phyloP scores from a whole-genome alignment of 139 green algal genomes.

The Chlorella sp. region DNA sequence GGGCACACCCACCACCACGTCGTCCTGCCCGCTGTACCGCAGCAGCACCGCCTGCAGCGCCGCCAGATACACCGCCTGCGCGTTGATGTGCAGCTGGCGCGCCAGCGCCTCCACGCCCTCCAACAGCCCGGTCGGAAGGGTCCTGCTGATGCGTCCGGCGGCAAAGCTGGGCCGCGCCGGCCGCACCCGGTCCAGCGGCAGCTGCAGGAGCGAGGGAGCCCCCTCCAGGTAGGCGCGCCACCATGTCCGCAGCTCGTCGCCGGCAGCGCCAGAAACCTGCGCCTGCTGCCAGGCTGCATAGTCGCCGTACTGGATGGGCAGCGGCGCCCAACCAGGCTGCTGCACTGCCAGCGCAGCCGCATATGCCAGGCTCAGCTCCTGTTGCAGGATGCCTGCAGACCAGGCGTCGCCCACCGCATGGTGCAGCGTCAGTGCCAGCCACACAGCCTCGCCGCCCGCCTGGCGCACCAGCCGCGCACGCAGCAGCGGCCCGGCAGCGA shows the following conservation, averaged over 20 bases:
- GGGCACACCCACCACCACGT: constrained; percentile 5
- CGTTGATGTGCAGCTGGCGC: neutral
- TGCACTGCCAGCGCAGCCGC: neutral
- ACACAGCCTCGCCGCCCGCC: no score
- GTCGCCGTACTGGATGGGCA: constrained; percentile 15
- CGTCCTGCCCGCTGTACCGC: constrained; percentile 7
- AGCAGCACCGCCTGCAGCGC: neutral
- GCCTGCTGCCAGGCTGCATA: constrained; percentile 20
- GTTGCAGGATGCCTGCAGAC: neutral
- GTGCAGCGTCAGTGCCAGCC: constrained; percentile 1
- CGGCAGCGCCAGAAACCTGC: neutral
- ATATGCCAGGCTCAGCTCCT: neutral
- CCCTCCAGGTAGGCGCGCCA: constrained; percentile 8
- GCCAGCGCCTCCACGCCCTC: neutral
- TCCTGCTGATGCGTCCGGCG: neutral
- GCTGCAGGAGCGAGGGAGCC: neutral
- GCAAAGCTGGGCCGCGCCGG: neutral
- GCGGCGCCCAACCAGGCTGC: neutral
- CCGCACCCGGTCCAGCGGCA: constrained; percentile 15
- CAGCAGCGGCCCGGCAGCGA: neutral
- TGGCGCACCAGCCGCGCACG: neutral
- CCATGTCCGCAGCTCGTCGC: neutral
- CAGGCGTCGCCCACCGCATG: neutral
- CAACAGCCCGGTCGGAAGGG: neutral
- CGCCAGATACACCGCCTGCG: neutral